A percentile compares a stretch with the other conserved stretches of the same genome.
phyloP scores from a whole-genome alignment of 1,139 yeast genomes.

The Diutina pseudorugosa region DNA sequence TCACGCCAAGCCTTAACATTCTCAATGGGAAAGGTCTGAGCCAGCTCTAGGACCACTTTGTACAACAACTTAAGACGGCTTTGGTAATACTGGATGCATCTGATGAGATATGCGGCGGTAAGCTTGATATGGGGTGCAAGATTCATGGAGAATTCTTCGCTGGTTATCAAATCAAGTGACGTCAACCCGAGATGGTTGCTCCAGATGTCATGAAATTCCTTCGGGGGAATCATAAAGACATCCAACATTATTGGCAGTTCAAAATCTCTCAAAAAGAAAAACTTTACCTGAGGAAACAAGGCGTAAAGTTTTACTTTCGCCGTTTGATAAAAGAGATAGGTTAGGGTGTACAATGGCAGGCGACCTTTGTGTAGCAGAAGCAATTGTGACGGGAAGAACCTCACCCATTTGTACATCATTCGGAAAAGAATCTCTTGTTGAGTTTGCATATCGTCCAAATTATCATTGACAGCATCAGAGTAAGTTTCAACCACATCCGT shows the following conservation, averaged over 20 bases:
- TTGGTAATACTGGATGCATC: conserved; percentile 21
- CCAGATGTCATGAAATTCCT: conserved; percentile 12
- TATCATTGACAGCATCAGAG: conserved; percentile 17
- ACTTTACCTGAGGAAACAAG: conserved; percentile 29
- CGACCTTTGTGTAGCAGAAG: conserved; percentile 13
- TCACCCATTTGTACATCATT: conserved; percentile 28
- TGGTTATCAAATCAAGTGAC: conserved; percentile 4
- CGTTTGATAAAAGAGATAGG: conserved; percentile 23
- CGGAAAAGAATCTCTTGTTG: conserved; percentile 26
- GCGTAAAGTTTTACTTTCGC: conserved; percentile 26
- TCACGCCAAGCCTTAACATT: conserved; percentile 21
- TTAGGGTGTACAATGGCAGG: conserved; percentile 21
- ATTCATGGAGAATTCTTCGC: conserved; percentile 10
- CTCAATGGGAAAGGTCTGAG: conserved; percentile 19
- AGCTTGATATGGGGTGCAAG: conserved; percentile 13
- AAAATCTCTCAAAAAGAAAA: conserved; percentile 29
- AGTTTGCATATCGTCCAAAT: conserved; percentile 16
- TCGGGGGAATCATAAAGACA: conserved; percentile 18
- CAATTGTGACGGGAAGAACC: conserved; percentile 22
- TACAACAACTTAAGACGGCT: conserved; percentile 16
- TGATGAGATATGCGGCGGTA: conserved; percentile 21
- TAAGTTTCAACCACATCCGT: conserved; percentile 16
- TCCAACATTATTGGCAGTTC: conserved; percentile 33
- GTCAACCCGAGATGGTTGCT: conserved; percentile 6
- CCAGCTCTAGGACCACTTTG: conserved; percentile 17